Evolutionary conservation across 2,329 filamentous ascomycete genomes (phyloP), one percentile per base, ranked within the genome.

Genomic region (Fusarium nanum): DNA sequence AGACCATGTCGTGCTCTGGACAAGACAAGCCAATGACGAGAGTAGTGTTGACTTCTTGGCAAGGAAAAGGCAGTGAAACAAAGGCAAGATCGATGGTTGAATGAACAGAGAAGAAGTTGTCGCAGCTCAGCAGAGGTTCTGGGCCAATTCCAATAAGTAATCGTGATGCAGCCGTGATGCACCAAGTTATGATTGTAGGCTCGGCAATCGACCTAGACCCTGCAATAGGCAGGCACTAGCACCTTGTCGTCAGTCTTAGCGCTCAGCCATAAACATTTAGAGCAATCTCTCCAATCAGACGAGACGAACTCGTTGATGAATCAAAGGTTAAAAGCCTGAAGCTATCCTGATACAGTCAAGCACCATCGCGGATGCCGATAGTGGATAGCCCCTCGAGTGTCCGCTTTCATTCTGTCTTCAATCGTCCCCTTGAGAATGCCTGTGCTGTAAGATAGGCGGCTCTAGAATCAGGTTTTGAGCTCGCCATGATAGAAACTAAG

Each of bases 221-320:
- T 30, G 40, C 23, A 55, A 50, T 56, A 40, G 22, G 62, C 46
- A 56, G 42, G 25, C 42, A 60, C 50, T 60, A 54, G 23, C 56
- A 55, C 28, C 12, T 23, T 54, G 48, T 41, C 25, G 18, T 18
- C 49, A 27, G 34, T 42, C 34, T 25, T 27, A 53, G 34, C 32
- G 37, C 28, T 47, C 50, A 59, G 52, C 63, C 44, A 50, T 9
- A 60, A 67, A 41, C 48, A 32, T 54, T 61, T 56, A 30, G n/a
- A 18, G 42, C 42, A 56, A 66, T 41, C 56, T 46, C 48, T 60
- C 63, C 62, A 66, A 66, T 66, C 11, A 60, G 34, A 46, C 14
- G 20, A 45, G 37, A 55, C 30, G 18, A 18, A 47, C 37, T 49
- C 25, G 9, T 23, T 28, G 28, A 55, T 65, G 46, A 60, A 65